phyloP scores from a whole-genome alignment of 768 basidiomycete genomes.

The Mycena belliarum region DNA sequence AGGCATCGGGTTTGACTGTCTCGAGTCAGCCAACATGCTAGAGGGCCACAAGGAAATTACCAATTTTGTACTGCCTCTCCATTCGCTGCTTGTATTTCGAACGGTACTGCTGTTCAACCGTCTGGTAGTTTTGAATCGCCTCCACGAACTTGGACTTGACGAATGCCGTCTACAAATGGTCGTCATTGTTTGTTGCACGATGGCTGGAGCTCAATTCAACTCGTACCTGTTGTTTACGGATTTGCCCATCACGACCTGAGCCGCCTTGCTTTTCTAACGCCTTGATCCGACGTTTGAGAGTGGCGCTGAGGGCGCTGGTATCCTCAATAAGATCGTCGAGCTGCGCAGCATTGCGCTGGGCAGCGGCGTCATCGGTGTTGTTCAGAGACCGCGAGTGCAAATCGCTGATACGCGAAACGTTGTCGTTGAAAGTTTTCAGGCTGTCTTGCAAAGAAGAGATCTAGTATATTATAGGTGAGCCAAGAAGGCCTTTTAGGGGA shows the following conservation, averaged over 20 bases:
- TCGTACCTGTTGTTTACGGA: conserved; percentile 75
- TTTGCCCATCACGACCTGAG: conserved; percentile 67
- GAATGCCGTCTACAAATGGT: conserved; percentile 48
- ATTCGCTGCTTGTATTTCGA: conserved; percentile 78
- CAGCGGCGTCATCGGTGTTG: conserved; percentile 69
- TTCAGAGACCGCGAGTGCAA: conserved; percentile 75
- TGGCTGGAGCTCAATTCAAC: not conserved
- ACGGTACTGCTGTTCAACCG: conserved; percentile 79
- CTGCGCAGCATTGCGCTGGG: conserved; percentile 59
- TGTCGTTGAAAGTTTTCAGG: conserved; percentile 66
- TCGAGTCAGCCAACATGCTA: not conserved
- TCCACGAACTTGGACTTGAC: conserved; percentile 82
- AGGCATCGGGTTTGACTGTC: conserved; percentile 89
- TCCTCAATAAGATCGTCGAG: conserved; percentile 71
- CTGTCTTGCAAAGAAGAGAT: conserved; percentile 76
- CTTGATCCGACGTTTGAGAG: conserved; percentile 73
- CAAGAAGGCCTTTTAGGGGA: not conserved
- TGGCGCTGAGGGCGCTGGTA: conserved; percentile 68
- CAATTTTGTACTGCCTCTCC: conserved; percentile 87
- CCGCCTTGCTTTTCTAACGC: conserved; percentile 67
- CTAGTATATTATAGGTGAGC: conserved; percentile 37
- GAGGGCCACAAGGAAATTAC: conserved; percentile 36
- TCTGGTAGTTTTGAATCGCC: conserved; percentile 82
- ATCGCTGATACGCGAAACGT: conserved; percentile 68
- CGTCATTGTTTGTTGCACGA: not conserved